Evolutionary conservation across 2,329 filamentous ascomycete species (phyloP), one percentile per base, ranked within the genome.

Genomic region (Xylaria sp.): DNA sequence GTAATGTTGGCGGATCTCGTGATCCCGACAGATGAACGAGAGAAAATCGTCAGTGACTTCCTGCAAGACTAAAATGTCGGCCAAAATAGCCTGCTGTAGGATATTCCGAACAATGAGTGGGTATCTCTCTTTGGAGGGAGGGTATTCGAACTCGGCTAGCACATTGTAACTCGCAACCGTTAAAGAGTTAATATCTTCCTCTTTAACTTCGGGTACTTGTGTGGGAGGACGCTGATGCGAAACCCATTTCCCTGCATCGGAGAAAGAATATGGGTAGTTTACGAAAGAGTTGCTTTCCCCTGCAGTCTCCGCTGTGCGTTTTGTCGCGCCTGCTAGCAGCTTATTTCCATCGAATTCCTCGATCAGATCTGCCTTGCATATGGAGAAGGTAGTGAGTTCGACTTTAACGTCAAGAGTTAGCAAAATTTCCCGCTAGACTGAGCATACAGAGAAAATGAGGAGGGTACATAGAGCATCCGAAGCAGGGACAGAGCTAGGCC

Each of bases 21-120:
- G 60, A 56, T 84, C 72, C 2, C 70, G 68, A 1, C 90, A 80
- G 0, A 90, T 75, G 58, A 80, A 81, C 0, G 79, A 78, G 0
- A 90, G 79, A 62, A 90, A 88, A 40, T 85, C 79, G 63, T 90
- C 87, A 0, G 86, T 88, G 1, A 90, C 84, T 73, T 90, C 88
- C 70, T 90, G 82, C 4, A 90, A 77, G 3, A 85, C 75, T 8
- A 85, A 65, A 3, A 84, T 72, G 58, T 85, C 82, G 7, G 83
- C 76, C 0, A 69, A 60, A 3, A 81, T 81, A 7, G 74, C 71
- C 4, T 70, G 57, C 0, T 78, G 77, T 4, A 85, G 68, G 2
- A 85, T 71, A 57, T 79, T 83, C 6, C 72, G 67, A 19, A 83
- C 60, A 46, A 85, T 68, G 7, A 79, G 66, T 1, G 78, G 71